Conservation (phyloP, 345 rosid genomes). For the Kernera saxatilis region DNA sequence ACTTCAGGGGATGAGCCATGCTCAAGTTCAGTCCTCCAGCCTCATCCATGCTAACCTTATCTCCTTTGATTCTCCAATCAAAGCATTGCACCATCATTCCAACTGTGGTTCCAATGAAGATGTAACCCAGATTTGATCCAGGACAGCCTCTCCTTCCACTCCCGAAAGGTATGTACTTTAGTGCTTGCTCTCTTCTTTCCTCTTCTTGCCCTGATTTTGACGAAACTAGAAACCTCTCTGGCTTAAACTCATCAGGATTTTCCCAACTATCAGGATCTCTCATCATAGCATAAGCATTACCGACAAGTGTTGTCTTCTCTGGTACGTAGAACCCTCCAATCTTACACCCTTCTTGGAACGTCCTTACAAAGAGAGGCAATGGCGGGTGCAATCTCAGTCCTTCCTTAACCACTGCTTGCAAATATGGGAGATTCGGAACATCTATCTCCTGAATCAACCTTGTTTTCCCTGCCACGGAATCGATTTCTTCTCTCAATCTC, state of each 20-base stretch:
- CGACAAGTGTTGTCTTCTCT: constrained; percentile 41
- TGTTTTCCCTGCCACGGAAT: constrained; percentile 33
- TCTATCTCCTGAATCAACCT: constrained; percentile 58
- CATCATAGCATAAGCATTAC: constrained; percentile 54
- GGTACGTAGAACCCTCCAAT: constrained; percentile 47
- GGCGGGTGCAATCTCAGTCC: constrained; percentile 62
- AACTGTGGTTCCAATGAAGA: neutral
- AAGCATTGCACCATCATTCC: constrained; percentile 31
- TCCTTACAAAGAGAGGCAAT: constrained; percentile 40
- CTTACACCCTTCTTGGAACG: constrained; percentile 38
- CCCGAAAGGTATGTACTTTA: constrained; percentile 54
- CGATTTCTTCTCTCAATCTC: constrained; percentile 53
- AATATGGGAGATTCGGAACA: constrained; percentile 44
- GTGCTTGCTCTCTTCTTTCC: constrained; percentile 37
- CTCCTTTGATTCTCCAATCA: constrained; percentile 39
- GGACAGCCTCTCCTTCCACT: constrained; percentile 69
- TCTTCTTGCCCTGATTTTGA: constrained; percentile 6
- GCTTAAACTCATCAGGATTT: constrained; percentile 43
- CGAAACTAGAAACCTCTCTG: constrained; percentile 43
- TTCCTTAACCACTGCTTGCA: constrained; percentile 57
- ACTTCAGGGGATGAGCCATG: neutral
- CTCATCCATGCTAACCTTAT: constrained; percentile 22
- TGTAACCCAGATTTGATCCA: constrained; percentile 42
- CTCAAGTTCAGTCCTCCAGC: neutral
- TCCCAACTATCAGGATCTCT: constrained; percentile 60